Evolutionary conservation across 805 yeast species (phyloP).

Genomic region (Cyberlindnera misumaiensis): DNA sequence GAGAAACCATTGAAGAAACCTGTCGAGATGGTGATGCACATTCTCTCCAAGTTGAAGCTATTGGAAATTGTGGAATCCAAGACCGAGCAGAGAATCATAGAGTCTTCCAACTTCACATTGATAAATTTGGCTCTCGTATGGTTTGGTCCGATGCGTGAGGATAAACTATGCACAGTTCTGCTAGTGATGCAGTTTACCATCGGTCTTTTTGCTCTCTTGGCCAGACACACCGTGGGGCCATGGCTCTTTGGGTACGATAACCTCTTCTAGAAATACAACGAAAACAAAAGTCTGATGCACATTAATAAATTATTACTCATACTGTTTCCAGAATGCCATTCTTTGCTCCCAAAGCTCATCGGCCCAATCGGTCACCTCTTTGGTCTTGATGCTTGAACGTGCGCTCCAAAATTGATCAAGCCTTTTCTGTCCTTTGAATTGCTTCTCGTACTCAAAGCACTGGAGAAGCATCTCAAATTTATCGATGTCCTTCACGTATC

Average conservation of each 20-base stretch:
- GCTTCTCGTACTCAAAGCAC: conserved; percentile 78
- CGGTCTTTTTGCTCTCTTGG: conserved; percentile 60
- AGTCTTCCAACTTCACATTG: conserved; percentile 62
- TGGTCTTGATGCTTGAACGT: conserved; percentile 54
- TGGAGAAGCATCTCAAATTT: conserved; percentile 82
- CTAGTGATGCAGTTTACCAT: conserved; percentile 54
- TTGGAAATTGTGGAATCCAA: conserved; percentile 31
- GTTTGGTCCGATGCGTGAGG: conserved; percentile 90
- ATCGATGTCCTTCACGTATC: conserved; percentile 89
- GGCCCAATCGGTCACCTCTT: conserved; percentile 64
- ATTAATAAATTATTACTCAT: conserved; percentile 1
- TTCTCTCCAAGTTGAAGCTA: conserved; percentile 44
- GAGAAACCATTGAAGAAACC: conserved; percentile 26
- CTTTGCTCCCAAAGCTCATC: conserved; percentile 49
- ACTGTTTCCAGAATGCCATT: conserved; percentile 30
- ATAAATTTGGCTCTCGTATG: conserved; percentile 78
- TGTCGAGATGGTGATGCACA: conserved; percentile 31
- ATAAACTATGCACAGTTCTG: conserved; percentile 54
- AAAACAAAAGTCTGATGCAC: neutral
- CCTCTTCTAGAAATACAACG: conserved; percentile 26
- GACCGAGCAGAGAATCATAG: conserved; percentile 15
- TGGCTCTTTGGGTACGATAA: conserved; percentile 88
- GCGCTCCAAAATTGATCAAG: conserved; percentile 68
- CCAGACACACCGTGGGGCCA: conserved; percentile 81
- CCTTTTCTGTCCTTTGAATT: conserved; percentile 46